phyloP scores from a whole-genome alignment of 192 early-diverging fungal species.

The Linnemannia zychae region DNA sequence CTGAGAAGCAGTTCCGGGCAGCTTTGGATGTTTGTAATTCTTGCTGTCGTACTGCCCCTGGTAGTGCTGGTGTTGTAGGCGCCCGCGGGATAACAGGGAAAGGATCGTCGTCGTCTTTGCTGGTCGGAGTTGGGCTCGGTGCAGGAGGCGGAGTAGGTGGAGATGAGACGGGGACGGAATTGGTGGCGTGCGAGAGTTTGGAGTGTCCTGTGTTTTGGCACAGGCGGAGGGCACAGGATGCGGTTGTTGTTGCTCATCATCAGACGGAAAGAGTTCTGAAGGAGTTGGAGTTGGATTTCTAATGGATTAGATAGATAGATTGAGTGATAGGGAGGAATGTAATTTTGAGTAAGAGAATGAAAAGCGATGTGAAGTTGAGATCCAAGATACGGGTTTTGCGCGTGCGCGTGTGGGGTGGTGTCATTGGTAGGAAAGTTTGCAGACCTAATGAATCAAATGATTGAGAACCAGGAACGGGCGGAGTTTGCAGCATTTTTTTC shows the following conservation, averaged over 20 bases:
- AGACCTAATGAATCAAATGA: too few species aligned
- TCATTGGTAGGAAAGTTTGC: too few species aligned
- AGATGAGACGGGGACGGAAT: conserved; percentile 17
- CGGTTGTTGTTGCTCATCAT: background rate
- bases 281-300: conserved; percentile 20
- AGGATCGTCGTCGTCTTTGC: background rate
- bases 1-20: conserved; percentile 30
- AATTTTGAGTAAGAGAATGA: too few species aligned
- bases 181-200: conserved; percentile 52
- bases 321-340: too few species aligned
- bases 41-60: conserved; percentile 33
- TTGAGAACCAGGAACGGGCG: too few species aligned
- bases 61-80: conserved; percentile 12
- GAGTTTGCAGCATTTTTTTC: too few species aligned
- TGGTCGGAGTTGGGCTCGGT: conserved; percentile 9
- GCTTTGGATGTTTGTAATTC: conserved; percentile 45
- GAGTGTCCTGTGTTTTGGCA: conserved; percentile 51
- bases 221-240: conserved; percentile 31
- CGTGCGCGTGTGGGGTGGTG: too few species aligned
- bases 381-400: too few species aligned
- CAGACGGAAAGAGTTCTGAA: conserved; percentile 13
- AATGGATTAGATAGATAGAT: background rate
- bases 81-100: background rate
- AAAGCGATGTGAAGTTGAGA: too few species aligned
- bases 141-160: background rate